Base-by-base conservation (phyloP, 345 rosid species). In the Trapa incisa region DNA sequence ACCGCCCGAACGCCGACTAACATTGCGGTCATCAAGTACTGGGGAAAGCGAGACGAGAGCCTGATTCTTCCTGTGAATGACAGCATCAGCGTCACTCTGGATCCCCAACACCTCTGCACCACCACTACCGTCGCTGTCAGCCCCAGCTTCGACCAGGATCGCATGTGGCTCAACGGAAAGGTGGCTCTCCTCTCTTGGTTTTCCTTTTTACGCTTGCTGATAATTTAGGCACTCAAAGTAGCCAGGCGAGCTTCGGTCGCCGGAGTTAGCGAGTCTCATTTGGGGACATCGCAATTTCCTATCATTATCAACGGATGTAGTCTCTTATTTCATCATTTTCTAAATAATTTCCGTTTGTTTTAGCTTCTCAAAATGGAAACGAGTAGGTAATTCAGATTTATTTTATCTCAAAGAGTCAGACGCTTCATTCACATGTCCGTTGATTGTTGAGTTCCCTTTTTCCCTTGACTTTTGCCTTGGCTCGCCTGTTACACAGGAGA, bases 141-240 rank as follows among this genome's bases (percentile, higher is more conserved):
- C 80, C 97, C 97, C 22, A 12, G 71, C 50, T 94, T 94, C 75
- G 74, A 81, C 53, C 84, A 82, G 67, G 99, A 94, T 79, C 95
- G 91, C 67, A 91, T 94, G 97, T 94, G 99, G 97, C 99, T 94
- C 71, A 94, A 91, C 68, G 99, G 95, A 75, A 85, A 94, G 92
- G 52, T 47, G 52, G 0, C 15, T 2, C 12, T 41, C 52, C 2
- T 13, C 9, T 47, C 52, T 47, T 2, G 52, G 3, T 47, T 47
- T 13, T 13, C 15, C 9, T 9, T 47, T 47, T 47, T 47, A 1
- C 11, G 2, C 9, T 47, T 47, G 52, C 2, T 47, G 3, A 41
- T 4, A 41, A 0, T 41, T 41, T 1, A 1, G 43, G 2, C 6
- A 41, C 7, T 3, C 4, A 41, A 41, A 41, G 29, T 22, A 22